These are phyloP conservation scores for Penicillium angulare DNA, from an alignment of 495 filamentous ascomycete genomes.

Conservation along the genomic window DNA sequence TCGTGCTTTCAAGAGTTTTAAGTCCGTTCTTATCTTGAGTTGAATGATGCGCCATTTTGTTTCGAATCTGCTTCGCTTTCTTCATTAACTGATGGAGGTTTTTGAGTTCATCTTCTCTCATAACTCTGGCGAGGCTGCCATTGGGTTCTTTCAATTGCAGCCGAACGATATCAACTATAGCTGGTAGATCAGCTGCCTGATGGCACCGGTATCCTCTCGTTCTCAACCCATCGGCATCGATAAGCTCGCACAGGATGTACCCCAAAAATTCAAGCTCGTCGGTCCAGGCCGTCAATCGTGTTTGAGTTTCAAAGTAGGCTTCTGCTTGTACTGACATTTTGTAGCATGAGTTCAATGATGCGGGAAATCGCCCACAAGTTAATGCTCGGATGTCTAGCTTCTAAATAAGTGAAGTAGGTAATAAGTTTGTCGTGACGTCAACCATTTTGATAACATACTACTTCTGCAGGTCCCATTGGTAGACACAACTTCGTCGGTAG, in stretches of 20 bases:
- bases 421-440: no score
- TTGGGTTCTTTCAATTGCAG: not conserved
- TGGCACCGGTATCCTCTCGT: not conserved
- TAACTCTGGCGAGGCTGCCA: not conserved
- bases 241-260: not conserved
- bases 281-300: no score
- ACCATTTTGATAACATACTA: no score
- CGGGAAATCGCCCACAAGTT: no score
- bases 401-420: no score
- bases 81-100: not conserved
- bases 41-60: not conserved
- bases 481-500: no score
- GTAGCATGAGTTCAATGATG: no score
- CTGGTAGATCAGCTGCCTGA: not conserved
- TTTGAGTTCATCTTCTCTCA: not conserved
- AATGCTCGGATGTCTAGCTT: no score
- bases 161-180: not conserved
- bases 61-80: not conserved
- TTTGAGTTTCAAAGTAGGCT: no score
- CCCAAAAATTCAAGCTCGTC: conserved; percentile 1
- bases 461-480: no score
- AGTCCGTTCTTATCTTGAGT: not conserved
- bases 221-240: not conserved
- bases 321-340: not conserved
- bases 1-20: not conserved